Percentiles rank a stretch among this genome's conserved stretches.
phyloP scores from a whole-genome alignment of 225 moss, liverwort and hornwort species.

The Neckera pumila region DNA sequence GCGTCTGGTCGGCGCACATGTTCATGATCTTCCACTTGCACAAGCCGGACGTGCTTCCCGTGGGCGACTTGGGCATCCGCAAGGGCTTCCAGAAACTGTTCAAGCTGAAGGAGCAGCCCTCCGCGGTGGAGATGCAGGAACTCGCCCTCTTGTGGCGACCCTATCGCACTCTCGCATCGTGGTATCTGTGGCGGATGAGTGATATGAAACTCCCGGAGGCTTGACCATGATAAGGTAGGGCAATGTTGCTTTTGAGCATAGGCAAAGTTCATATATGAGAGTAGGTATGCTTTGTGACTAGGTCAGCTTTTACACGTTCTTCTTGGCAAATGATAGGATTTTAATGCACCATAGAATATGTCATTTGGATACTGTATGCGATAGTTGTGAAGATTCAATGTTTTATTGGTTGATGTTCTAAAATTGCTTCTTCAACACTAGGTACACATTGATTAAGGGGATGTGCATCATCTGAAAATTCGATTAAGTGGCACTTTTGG shows the following conservation, averaged over 20 bases:
- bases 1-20: slow-evolving; percentile 96
- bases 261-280: background rate
- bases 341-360: background rate
- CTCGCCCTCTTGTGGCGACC: slow-evolving; percentile 67
- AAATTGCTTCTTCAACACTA: background rate
- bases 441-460: background rate
- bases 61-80: slow-evolving; percentile 76
- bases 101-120: slow-evolving; percentile 45
- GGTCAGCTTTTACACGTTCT: background rate
- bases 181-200: slow-evolving; percentile 81
- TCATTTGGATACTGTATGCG: background rate
- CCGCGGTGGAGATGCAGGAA: slow-evolving; percentile 45
- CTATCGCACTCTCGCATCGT: slow-evolving; percentile 69
- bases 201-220: slow-evolving; percentile 27
- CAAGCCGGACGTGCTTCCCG: slow-evolving; percentile 78
- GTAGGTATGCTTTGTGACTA: background rate
- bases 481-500: background rate
- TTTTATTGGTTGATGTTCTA: background rate
- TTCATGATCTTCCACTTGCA: slow-evolving; percentile 92
- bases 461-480: background rate
- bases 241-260: background rate
- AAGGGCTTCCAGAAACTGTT: slow-evolving; percentile 81
- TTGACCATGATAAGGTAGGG: background rate
- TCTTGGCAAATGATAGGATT: background rate
- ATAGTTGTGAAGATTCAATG: background rate